Evolutionary conservation across 1,139 yeast genomes (phyloP), one percentile per base, ranked within the genome.

Genomic region (Wickerhamiella pararugosa): DNA sequence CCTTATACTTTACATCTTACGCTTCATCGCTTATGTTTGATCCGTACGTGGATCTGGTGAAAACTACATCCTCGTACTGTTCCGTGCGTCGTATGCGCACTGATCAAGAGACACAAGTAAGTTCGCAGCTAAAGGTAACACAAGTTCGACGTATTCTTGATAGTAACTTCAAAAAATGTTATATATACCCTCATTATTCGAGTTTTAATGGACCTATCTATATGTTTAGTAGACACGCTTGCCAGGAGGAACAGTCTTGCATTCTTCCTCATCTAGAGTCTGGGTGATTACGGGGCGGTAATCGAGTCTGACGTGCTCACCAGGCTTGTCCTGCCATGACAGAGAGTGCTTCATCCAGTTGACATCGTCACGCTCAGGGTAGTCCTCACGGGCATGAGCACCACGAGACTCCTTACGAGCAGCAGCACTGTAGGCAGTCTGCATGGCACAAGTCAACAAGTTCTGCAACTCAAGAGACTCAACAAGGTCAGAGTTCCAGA

Each of bases 361-460:
- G 48, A 61, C 86, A 62, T 90, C 98, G 60, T 90, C 94, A 76
- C 98, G 84, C 49, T 77, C 79, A 58, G 93, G 96, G 70, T 66
- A 87, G 65, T 90, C 98, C 66, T 90, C 98, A 71, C 97, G 81
- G 50, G 98, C 97, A 60, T 90, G 98, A 43, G 98, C 98, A 70
- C 98, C 98, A 73, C 98, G 84, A 39, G 96, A 86, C 70, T 90
- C 98, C 59, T 70, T 79, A 74, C 98, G 83, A 46, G 86, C 94
- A 49, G 92, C 87, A 42, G 98, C 98, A 48, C 94, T 77, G 53
- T 69, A 69, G 38, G 97, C 97, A 43, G 97, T 87, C 71, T 90
- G 98, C 53, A 82, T 78, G 49, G 98, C 98, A 72, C 96, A 86
- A 44, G 98, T 87, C 61, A 90, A 72, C 71, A 90, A 74, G 78